Percentiles rank a stretch among this genome's conserved stretches.
Evolutionary conservation across 805 yeast genomes (phyloP).

Genomic region (Wickerhamomyces ciferrii): DNA sequence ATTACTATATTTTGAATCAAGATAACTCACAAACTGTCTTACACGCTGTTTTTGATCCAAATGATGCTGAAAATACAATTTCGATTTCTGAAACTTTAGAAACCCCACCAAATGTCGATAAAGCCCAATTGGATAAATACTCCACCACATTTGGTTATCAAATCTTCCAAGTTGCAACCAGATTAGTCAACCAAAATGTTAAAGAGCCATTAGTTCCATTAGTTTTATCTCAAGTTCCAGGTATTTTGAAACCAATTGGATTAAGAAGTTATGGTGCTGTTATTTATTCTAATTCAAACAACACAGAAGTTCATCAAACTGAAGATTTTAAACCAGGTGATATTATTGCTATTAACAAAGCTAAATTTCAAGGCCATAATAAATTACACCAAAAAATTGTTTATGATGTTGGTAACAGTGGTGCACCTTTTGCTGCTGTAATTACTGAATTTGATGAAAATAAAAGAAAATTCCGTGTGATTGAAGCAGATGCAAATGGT

Average conservation of each 20-base stretch:
- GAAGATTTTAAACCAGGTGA: slow-evolving; percentile 83
- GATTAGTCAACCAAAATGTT: slow-evolving; percentile 23
- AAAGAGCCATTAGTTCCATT: slow-evolving; percentile 26
- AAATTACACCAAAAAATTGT: slow-evolving; percentile 51
- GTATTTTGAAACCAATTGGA: slow-evolving; percentile 54
- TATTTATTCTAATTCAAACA: slow-evolving; percentile 51
- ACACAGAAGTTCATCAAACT: slow-evolving; percentile 40
- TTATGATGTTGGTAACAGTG: slow-evolving; percentile 53
- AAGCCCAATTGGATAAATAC: slow-evolving; percentile 42
- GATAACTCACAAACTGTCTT: slow-evolving; percentile 67
- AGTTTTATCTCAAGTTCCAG: slow-evolving; percentile 32
- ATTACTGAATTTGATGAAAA: slow-evolving; percentile 69
- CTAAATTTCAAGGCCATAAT: slow-evolving; percentile 63
- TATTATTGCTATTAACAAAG: slow-evolving; percentile 68
- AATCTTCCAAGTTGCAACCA: slow-evolving; percentile 40
- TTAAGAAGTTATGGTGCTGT: slow-evolving; percentile 68
- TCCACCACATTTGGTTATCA: slow-evolving; percentile 46
- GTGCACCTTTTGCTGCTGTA: slow-evolving; percentile 50
- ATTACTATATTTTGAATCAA: slow-evolving; percentile 65
- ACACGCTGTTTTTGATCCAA: slow-evolving; percentile 48
- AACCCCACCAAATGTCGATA: slow-evolving; percentile 41
- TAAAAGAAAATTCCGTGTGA: slow-evolving; percentile 66
- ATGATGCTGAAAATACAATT: slow-evolving; percentile 49
- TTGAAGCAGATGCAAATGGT: slow-evolving; percentile 48
- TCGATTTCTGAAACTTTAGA: slow-evolving; percentile 25